Evolutionary conservation across 2,329 filamentous ascomycete genomes (phyloP).

Genomic region (Diplodia seriata): DNA sequence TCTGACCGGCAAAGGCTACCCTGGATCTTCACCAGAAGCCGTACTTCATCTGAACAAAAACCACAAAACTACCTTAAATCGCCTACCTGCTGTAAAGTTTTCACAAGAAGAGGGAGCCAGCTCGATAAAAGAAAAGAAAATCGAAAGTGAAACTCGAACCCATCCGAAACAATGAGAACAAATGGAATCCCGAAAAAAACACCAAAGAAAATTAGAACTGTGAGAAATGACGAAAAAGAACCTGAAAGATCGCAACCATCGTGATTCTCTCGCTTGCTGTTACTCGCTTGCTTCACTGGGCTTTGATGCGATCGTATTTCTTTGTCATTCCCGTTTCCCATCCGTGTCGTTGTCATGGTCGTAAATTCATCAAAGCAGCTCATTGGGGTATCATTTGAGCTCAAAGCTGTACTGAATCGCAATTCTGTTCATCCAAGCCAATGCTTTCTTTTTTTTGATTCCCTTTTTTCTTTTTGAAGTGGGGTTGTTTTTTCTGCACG

Average conservation of each 20-base stretch:
- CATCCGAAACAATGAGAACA: slow-evolving; percentile 9
- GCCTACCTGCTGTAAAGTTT: slow-evolving; percentile 1
- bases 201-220: background rate
- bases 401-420: slow-evolving; percentile 22
- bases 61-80: background rate
- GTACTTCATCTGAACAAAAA: background rate
- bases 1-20: slow-evolving; percentile 23
- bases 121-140: background rate
- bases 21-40: background rate
- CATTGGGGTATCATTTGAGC: slow-evolving; percentile 26
- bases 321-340: slow-evolving; percentile 7
- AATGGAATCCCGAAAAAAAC: background rate
- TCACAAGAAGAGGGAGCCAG: slow-evolving; percentile 18
- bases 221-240: background rate
- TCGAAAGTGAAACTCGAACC: background rate
- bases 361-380: slow-evolving; percentile 29
- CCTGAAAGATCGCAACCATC: background rate
- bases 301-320: slow-evolving; percentile 12
- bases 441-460: background rate
- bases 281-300: slow-evolving; percentile 14
- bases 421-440: slow-evolving; percentile 3
- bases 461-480: no score
- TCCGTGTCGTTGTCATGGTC: slow-evolving; percentile 24
- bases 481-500: background rate
- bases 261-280: slow-evolving; percentile 5